Base-by-base conservation (phyloP, 75 land plant species). In the Pseudotsuga menziesii region DNA sequence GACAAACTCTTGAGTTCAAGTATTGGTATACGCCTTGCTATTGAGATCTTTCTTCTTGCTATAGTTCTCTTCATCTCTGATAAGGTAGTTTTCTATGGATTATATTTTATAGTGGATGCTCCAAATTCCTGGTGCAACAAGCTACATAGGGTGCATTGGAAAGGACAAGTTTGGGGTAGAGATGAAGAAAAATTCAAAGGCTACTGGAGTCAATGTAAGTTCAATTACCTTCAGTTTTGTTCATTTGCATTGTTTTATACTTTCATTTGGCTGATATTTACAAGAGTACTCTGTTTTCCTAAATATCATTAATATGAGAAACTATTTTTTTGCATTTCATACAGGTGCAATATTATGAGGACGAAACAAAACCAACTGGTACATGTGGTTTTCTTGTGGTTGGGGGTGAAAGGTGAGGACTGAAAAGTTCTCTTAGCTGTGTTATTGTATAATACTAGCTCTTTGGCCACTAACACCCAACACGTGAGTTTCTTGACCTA, bases 321-420 rank as follows among this genome's bases (percentile, higher is more conserved):
- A 17, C 23, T 57, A 12, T 57, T 6, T 16, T 16, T 27, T 8
- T 25, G 23, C 15, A 61, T 59, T 3, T 59, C 8, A 17, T 4
- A 57, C 78, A 94, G 99, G 95, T 87, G 64, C 98, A 92, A 55
- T 97, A 97, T 59, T 85, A 84, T 78, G 91, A 94, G 75, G 91
- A 89, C 80, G 93, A 94, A 20, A 32, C 84, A 57, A 80, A 89
- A 56, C 85, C 99, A 75, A 97, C 98, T 61, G 99, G 99, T 58
- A 97, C 99, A 48, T 97, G 99, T 91, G 99, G 89, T 80, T 98
- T 97, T 36, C 94, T 94, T 79, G 98, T 97, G 71, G 86, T 91
- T 55, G 89, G 93, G 55, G 98, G 93, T 75, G 99, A 97, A 83
- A 94, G 99, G 99, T 94, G 56, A 78, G 82, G 0, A 12, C 4